Evolutionary conservation across 2,329 filamentous ascomycete species (phyloP), one percentile per base, ranked within the genome.

Genomic region (Colletotrichum siamense): DNA sequence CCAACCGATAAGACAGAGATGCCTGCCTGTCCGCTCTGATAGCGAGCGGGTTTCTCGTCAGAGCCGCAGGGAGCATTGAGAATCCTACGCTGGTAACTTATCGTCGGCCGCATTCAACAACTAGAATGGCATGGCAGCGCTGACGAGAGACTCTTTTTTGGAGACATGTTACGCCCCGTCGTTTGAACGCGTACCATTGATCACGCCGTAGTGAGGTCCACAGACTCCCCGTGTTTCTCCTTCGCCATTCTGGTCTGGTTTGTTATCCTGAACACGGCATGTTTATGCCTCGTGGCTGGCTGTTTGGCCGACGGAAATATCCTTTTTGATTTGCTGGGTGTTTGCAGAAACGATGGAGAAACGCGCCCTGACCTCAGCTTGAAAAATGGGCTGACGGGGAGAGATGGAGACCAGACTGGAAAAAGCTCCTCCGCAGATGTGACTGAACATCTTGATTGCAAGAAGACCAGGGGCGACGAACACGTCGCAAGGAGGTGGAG

Each of bases 381-480:
- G 73, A 73, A 73, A 69, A 73, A 73, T 65, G 73, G 63, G 73
- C 73, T 64, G 63, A 63, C 39, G 69, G 73, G 34, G 73, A 61
- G 22, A 26, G 18, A 16, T 32, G 36, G 32, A 16, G 62, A 28
- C 22, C 30, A 39, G 18, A 16, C 8, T 32, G 36, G 3, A 15
- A 24, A 34, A 39, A 36, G 62, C 62, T 64, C 34, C 30, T 69
- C 57, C 55, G 52, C 30, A 22, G 65, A 68, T 39, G 24, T 30
- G 49, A 67, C 39, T 6, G 26, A 28, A 28, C 24, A 67, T 55
- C 32, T 59, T 36, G 22, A 44, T 69, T 55, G 26, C 44, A 18
- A 55, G 16, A 28, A 30, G 13, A 26, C 39, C 36, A 49, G 63
- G 34, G 36, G 66, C 32, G 15, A 59, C n/a, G 16, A 55, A 26